Conservation (phyloP, 805 yeast species). For the Candida taoyuanica region DNA sequence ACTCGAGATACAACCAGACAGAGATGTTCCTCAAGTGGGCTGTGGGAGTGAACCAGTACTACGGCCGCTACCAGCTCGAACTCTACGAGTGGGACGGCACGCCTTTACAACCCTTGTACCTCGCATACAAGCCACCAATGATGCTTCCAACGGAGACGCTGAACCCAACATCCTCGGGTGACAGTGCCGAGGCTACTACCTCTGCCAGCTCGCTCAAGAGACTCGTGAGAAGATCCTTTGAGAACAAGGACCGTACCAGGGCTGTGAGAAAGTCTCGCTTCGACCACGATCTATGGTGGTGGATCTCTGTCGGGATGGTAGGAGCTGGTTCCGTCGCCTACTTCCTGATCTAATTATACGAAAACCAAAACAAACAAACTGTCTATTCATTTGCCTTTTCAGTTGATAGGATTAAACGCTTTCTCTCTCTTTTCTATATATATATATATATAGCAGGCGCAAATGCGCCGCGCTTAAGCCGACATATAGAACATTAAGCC, state of each 20-base stretch:
- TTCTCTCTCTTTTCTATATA: too few relatives aligned
- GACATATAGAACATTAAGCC: too few relatives aligned
- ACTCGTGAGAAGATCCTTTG: slow-evolving; percentile 66
- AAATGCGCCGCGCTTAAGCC: too few relatives aligned
- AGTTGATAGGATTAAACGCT: too few relatives aligned
- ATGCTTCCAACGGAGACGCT: slow-evolving; percentile 92
- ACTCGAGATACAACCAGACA: slow-evolving; percentile 67
- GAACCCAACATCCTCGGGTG: slow-evolving; percentile 65
- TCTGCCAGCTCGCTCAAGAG: slow-evolving; percentile 29
- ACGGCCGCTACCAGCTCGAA: slow-evolving; percentile 75
- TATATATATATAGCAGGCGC: too few relatives aligned
- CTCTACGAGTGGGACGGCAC: slow-evolving; percentile 76
- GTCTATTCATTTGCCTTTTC: too few relatives aligned
- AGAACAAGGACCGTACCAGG: slow-evolving; percentile 73
- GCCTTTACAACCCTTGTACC: slow-evolving; percentile 78
- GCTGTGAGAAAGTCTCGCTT: slow-evolving; percentile 45
- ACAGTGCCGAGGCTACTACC: slow-evolving; percentile 31
- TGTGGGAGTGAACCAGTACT: slow-evolving; percentile 68
- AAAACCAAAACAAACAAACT: too few relatives aligned
- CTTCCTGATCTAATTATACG: slow-evolving; percentile 23
- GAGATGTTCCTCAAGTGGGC: slow-evolving; percentile 54
- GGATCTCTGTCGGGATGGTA: slow-evolving; percentile 42
- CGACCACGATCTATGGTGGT: slow-evolving; percentile 53
- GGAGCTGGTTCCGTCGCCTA: slow-evolving; percentile 34
- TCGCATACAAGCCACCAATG: slow-evolving; percentile 90